Evolutionary conservation across 1,284 basidiomycete species (phyloP).

Genomic region (Ceratorhiza oryzae-sativae): DNA sequence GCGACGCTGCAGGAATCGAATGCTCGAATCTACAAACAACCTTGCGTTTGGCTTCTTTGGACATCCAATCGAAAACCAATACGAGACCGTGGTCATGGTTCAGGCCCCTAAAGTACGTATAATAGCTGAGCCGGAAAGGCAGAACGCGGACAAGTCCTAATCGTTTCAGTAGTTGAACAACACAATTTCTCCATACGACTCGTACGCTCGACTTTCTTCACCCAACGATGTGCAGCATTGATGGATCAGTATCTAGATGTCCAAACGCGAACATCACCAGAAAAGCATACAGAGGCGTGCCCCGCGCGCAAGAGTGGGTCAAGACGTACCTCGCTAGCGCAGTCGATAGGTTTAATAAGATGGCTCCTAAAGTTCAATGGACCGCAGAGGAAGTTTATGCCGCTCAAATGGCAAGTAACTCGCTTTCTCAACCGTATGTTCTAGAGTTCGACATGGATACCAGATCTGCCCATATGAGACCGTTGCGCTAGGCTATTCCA

Average conservation of each 20-base stretch:
- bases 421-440: neutral
- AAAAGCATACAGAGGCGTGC: slow-evolving; percentile 64
- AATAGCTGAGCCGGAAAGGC: slow-evolving; percentile 45
- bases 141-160: neutral
- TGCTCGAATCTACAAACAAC: slow-evolving; percentile 82
- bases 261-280: slow-evolving; percentile 61
- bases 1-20: slow-evolving; percentile 69
- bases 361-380: slow-evolving; percentile 35
- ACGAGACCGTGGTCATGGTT: slow-evolving; percentile 78
- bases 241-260: slow-evolving; percentile 55
- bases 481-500: slow-evolving; percentile 86
- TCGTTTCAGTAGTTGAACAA: slow-evolving; percentile 67
- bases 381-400: slow-evolving; percentile 36
- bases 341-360: slow-evolving; percentile 45
- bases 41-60: slow-evolving; percentile 90
- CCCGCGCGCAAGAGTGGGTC: slow-evolving; percentile 59
- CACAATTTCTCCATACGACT: slow-evolving; percentile 77
- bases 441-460: neutral
- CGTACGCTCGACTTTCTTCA: slow-evolving; percentile 52
- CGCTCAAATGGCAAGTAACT: slow-evolving; percentile 14
- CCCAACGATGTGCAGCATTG: neutral
- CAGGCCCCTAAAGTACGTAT: slow-evolving; percentile 64
- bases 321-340: slow-evolving; percentile 47
- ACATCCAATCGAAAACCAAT: slow-evolving; percentile 77
- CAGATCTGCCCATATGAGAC: slow-evolving; percentile 87